phyloP scores from a whole-genome alignment of 805 yeast genomes.

The Schizosaccharomyces japonicus region DNA sequence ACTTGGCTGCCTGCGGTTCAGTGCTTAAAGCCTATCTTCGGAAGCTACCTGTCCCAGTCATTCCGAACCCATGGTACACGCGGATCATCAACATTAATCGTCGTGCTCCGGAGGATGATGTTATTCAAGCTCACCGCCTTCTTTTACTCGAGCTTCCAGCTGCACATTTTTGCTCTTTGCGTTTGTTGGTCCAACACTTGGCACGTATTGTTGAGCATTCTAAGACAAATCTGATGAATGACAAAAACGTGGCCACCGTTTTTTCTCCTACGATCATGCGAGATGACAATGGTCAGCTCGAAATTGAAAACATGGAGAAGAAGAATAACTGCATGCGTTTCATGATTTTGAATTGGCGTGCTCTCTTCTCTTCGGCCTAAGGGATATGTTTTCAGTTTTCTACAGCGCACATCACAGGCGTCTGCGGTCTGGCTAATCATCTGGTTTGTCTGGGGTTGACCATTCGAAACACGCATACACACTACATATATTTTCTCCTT shows the following conservation, averaged over 20 bases:
- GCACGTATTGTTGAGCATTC: conserved; percentile 30
- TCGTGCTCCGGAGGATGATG: background rate
- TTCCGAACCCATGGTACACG: conserved; percentile 46
- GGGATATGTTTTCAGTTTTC: too few species aligned
- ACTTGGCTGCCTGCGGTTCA: conserved; percentile 67
- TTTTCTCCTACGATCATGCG: conserved; percentile 84
- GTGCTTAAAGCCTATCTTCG: conserved; percentile 72
- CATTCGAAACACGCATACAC: too few species aligned
- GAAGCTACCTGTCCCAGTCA: conserved; percentile 61
- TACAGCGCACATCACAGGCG: too few species aligned
- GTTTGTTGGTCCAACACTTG: conserved; percentile 39
- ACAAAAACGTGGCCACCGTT: conserved; percentile 63
- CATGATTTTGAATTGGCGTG: too few species aligned
- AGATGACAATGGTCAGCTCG: conserved; percentile 55
- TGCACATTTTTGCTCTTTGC: conserved; percentile 6
- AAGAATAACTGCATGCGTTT: conserved; percentile 60
- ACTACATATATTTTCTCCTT: too few species aligned
- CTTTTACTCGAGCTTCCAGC: background rate
- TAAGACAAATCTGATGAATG: conserved; percentile 50
- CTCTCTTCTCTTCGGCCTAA: too few species aligned
- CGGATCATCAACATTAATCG: conserved; percentile 30
- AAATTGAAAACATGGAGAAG: conserved; percentile 60
- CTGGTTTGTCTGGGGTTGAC: too few species aligned
- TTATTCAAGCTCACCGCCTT: too few species aligned
- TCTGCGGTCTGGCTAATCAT: too few species aligned